Conservation (phyloP, 805 yeast species). For the Priceomyces haplophilus region DNA sequence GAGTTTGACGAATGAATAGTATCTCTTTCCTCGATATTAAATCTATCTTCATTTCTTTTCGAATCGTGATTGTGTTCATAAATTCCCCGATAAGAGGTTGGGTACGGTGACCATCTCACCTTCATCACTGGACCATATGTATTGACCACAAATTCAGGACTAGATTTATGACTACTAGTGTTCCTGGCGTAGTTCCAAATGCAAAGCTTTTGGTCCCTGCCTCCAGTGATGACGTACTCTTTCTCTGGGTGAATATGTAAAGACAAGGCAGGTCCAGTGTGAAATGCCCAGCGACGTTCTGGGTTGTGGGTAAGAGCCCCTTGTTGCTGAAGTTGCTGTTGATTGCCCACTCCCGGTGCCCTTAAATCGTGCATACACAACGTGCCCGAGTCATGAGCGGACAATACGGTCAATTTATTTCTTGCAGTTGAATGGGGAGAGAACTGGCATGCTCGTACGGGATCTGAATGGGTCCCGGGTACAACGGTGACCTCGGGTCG, state of each 20-base stretch:
- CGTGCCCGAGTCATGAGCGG: slow-evolving; percentile 86
- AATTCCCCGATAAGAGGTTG: slow-evolving; percentile 9
- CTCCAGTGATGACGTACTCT: slow-evolving; percentile 86
- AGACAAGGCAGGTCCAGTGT: slow-evolving; percentile 85
- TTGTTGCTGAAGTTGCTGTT: slow-evolving; percentile 8
- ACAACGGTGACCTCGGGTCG: slow-evolving; percentile 49
- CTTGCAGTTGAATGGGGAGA: slow-evolving; percentile 48
- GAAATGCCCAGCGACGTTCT: slow-evolving; percentile 81
- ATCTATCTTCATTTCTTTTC: slow-evolving; percentile 18
- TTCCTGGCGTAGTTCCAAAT: slow-evolving; percentile 58
- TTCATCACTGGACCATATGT: slow-evolving; percentile 78
- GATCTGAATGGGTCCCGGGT: slow-evolving; percentile 63
- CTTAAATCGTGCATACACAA: slow-evolving; percentile 87
- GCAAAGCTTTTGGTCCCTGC: slow-evolving; percentile 80
- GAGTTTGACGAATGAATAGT: slow-evolving; percentile 11
- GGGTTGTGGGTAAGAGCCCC: slow-evolving; percentile 36
- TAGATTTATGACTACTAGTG: slow-evolving; percentile 12
- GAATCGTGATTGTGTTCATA: slow-evolving; percentile 12
- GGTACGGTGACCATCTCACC: slow-evolving; percentile 56
- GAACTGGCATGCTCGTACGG: slow-evolving; percentile 56
- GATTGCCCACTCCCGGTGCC: slow-evolving; percentile 10
- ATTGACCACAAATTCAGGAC: slow-evolving; percentile 69
- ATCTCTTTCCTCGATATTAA: slow-evolving; percentile 18
- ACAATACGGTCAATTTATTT: slow-evolving; percentile 51
- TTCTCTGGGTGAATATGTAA: slow-evolving; percentile 83